Conservation (phyloP, 139 green algal genomes). For the Pseudopediastrum boryanum region DNA sequence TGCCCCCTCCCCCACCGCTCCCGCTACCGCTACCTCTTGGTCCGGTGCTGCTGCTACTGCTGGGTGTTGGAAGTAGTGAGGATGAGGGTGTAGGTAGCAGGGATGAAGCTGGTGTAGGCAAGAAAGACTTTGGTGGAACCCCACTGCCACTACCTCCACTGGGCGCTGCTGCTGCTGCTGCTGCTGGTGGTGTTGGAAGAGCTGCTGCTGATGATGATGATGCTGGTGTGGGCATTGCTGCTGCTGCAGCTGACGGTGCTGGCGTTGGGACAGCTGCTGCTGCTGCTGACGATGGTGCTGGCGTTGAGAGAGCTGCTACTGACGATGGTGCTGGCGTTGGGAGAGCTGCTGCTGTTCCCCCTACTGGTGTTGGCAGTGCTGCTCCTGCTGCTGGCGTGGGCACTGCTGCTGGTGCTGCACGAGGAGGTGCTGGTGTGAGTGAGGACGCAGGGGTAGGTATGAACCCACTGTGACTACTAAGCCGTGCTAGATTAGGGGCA, state of each 20-base stretch:
- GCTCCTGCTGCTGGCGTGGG: background rate
- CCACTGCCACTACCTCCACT: background rate
- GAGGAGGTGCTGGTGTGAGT: too few species aligned
- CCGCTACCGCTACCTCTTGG: too few species aligned
- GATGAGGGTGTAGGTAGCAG: too few species aligned
- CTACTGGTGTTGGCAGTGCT: background rate
- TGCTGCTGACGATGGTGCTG: background rate
- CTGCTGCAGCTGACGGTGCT: background rate
- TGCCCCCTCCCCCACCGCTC: too few species aligned
- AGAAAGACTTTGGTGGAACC: too few species aligned
- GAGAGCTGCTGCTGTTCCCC: background rate
- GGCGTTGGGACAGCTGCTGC: background rate
- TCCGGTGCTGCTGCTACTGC: constrained; percentile 12
- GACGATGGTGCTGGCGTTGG: background rate
- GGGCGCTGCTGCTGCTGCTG: constrained; percentile 10
- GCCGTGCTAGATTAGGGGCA: too few species aligned
- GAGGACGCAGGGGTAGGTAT: too few species aligned
- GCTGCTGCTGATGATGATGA: constrained; percentile 24
- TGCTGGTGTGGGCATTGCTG: background rate
- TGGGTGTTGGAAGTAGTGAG: background rate
- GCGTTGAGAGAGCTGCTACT: background rate
- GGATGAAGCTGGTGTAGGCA: too few species aligned
- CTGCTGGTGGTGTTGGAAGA: constrained; percentile 20
- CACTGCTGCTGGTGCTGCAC: background rate
- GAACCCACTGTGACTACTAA: too few species aligned